These are phyloP conservation scores for Lactarius sanguifluus DNA, from an alignment of 768 basidiomycete species.

Conservation along the genomic window DNA sequence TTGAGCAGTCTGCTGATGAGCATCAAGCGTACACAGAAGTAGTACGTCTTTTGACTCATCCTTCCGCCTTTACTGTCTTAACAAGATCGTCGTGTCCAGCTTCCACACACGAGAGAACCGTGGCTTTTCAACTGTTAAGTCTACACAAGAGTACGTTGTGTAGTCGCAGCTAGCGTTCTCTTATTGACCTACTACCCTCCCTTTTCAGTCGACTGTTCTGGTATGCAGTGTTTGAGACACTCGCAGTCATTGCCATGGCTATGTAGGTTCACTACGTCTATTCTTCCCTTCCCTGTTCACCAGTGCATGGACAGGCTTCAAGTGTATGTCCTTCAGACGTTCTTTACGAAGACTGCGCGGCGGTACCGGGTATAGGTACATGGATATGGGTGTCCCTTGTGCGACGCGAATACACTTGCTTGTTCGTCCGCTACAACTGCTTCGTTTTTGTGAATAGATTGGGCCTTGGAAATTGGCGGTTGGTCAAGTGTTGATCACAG, in stretches of 20 bases:
- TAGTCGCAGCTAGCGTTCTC: background rate
- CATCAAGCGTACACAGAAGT: slow-evolving; percentile 91
- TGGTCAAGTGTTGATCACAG: background rate
- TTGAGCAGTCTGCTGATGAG: slow-evolving; percentile 83
- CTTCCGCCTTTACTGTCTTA: background rate
- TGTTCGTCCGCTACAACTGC: background rate
- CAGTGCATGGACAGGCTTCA: slow-evolving; percentile 57
- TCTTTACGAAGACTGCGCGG: slow-evolving; percentile 93
- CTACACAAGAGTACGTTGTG: slow-evolving; percentile 72
- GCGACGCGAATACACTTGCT: background rate
- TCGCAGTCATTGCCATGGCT: slow-evolving; percentile 82
- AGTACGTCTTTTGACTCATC: slow-evolving; percentile 51
- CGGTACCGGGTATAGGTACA: slow-evolving; percentile 74
- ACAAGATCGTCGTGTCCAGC: slow-evolving; percentile 41
- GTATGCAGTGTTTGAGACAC: slow-evolving; percentile 83
- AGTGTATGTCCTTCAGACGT: slow-evolving; percentile 90
- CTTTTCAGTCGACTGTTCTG: slow-evolving; percentile 81
- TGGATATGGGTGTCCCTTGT: slow-evolving; percentile 2
- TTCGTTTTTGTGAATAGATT: background rate
- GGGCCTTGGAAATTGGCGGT: background rate
- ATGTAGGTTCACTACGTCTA: slow-evolving; percentile 53
- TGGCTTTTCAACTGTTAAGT: slow-evolving; percentile 89
- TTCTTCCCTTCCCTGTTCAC: slow-evolving; percentile 19
- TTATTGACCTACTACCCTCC: slow-evolving; percentile 10
- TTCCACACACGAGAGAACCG: slow-evolving; percentile 94